Conservation (phyloP, 1,139 yeast genomes). For the Kazachstania sp. region DNA sequence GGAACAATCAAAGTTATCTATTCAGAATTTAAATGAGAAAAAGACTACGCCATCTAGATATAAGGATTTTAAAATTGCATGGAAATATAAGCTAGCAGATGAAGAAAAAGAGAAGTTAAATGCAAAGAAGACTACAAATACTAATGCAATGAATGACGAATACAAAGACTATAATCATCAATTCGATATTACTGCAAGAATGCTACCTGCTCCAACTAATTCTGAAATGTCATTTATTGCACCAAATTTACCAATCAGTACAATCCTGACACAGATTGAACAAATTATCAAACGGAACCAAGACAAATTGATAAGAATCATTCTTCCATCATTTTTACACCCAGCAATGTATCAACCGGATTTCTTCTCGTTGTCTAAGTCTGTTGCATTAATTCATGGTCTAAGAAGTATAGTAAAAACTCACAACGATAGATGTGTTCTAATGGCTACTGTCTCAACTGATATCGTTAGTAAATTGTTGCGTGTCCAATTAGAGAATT, state of each 20-base stretch:
- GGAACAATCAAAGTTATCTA: constrained; percentile 58
- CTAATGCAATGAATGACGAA: constrained; percentile 23
- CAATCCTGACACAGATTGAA: constrained; percentile 37
- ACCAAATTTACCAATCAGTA: constrained; percentile 20
- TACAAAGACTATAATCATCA: constrained; percentile 55
- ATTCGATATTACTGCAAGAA: constrained; percentile 65
- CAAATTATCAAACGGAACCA: constrained; percentile 35
- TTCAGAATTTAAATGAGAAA: constrained; percentile 48
- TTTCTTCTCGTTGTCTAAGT: constrained; percentile 40
- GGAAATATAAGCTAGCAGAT: constrained; percentile 69
- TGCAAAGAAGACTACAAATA: constrained; percentile 20
- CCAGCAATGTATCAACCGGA: constrained; percentile 66
- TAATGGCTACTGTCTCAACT: constrained; percentile 51
- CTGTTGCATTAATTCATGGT: constrained; percentile 56
- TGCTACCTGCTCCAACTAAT: constrained; percentile 57
- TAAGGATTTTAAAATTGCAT: constrained; percentile 67
- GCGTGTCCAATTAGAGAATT: constrained; percentile 46
- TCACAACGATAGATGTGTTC: constrained; percentile 40
- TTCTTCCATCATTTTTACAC: constrained; percentile 67
- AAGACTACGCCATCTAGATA: constrained; percentile 21
- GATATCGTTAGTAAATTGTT: constrained; percentile 48
- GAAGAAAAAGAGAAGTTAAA: constrained; percentile 21
- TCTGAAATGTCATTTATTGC: constrained; percentile 53
- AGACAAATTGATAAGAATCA: constrained; percentile 49
- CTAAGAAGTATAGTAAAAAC: constrained; percentile 48